Evolutionary conservation across 2,329 filamentous ascomycete genomes (phyloP).

Genomic region (Colletotrichum sp.): DNA sequence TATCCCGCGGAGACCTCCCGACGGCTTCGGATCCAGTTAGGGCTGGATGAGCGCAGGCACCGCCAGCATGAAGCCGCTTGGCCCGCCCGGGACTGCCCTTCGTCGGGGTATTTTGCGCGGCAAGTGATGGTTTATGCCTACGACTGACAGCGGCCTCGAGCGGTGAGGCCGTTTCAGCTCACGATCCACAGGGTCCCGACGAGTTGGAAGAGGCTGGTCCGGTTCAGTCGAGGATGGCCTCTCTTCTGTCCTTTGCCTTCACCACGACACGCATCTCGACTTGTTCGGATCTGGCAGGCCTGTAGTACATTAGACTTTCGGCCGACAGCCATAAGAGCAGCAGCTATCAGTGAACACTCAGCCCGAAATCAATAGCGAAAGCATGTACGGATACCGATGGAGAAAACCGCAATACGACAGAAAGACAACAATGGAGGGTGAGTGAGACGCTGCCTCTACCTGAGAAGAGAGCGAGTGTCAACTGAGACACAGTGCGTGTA

Average conservation of each 20-base stretch:
- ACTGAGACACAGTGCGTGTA: neutral
- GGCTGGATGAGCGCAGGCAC: neutral
- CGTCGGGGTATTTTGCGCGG: neutral
- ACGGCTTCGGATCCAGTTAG: neutral
- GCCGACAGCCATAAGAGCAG: neutral
- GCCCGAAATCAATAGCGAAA: neutral
- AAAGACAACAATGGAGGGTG: neutral
- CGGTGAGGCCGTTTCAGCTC: conserved; percentile 8
- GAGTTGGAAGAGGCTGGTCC: neutral
- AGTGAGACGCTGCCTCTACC: neutral
- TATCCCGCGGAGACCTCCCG: neutral
- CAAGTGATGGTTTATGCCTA: neutral
- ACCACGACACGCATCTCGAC: neutral
- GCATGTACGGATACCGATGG: neutral
- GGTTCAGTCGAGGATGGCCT: neutral
- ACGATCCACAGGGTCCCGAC: neutral
- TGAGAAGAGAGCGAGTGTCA: neutral
- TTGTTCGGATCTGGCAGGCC: neutral
- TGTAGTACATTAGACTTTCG: neutral
- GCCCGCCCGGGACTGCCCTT: neutral
- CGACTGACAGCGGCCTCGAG: neutral
- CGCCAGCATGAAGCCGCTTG: neutral
- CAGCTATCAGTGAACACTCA: neutral
- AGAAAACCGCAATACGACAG: neutral
- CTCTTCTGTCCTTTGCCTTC: accelerated